A percentile compares a stretch with the other conserved stretches of the same genome.
Conservation (phyloP, 1,139 yeast genomes). For the Candida sp. region DNA sequence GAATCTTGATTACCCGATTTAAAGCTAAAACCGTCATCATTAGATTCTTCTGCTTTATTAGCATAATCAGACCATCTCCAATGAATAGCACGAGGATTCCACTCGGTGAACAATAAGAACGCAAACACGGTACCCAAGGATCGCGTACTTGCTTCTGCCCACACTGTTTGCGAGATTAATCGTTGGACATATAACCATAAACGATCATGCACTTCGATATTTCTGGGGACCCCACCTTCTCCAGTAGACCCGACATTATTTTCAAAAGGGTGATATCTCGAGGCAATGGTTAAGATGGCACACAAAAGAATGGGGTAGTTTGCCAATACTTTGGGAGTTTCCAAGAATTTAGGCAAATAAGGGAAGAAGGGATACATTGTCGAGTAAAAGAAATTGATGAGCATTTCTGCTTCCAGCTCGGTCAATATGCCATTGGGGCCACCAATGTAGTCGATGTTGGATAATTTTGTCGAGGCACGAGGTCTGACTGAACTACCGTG, state of each 20-base stretch:
- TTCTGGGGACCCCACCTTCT: constrained; percentile 34
- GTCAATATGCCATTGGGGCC: constrained; percentile 54
- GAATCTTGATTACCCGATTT: constrained; percentile 12
- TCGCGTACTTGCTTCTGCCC: constrained; percentile 93
- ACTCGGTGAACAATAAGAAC: constrained; percentile 82
- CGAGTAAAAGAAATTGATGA: constrained; percentile 65
- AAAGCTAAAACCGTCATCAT: constrained; percentile 10
- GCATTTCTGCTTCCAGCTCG: constrained; percentile 61
- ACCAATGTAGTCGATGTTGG: constrained; percentile 67
- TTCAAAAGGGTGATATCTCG: constrained; percentile 66
- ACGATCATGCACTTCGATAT: constrained; percentile 68
- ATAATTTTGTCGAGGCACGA: constrained; percentile 45
- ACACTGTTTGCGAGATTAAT: constrained; percentile 80
- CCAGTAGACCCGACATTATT: constrained; percentile 25
- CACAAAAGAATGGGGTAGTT: constrained; percentile 80
- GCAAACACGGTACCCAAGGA: constrained; percentile 86
- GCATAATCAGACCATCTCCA: constrained; percentile 90
- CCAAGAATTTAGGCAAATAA: constrained; percentile 72
- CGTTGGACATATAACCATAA: constrained; percentile 84
- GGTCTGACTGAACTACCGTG: constrained; percentile 49
- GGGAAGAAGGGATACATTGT: constrained; percentile 92
- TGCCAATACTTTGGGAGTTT: constrained; percentile 61
- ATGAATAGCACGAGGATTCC: constrained; percentile 95
- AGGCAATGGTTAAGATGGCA: constrained; percentile 74
- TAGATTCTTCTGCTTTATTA: constrained; percentile 46